Base-by-base conservation (phyloP, 2,329 filamentous ascomycete species). In the Phaeosphaeria sp. region DNA sequence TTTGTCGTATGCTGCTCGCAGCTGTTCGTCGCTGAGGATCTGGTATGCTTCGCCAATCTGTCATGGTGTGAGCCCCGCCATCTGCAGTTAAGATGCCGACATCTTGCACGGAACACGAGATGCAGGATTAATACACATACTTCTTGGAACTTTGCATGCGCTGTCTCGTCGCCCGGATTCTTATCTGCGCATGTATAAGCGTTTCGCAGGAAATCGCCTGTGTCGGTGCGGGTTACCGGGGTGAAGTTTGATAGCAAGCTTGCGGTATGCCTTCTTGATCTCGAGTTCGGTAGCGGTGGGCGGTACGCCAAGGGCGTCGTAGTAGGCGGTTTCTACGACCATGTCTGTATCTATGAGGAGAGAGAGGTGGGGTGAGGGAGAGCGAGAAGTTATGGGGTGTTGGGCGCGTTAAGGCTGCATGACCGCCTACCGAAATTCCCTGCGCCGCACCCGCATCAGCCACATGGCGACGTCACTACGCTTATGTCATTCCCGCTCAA, bases 251-350 rank as follows among this genome's bases (percentile, higher is more conserved):
- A 98, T 97, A 68, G 95, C 95, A 67, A 95, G 86, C 68, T 80
- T 97, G 76, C 93, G 88, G 80, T 97, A 97, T 25, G 93, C 93
- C 82, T 97, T 97, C 80, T 97, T 97, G 80, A 97, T 97, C 77
- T 97, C 93, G 50, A 97, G 86, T 77, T 94, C 91, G 40, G 91
- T 90, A 27, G 93, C 94, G 55, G 90, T 92, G 65, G 92, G 89
- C 80, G 89, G 83, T 72, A 97, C 93, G 74, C 91, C 91, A 40
- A 97, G 84, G 68, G 87, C 88, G 79, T 97, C 93, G 80, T 96
- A 96, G 80, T 96, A 96, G 68, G 87, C 82, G 57, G 92, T 96
- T 78, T 96, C 92, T 71, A 90, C 91, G 70, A 95, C 92, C 92
- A 96, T 96, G 53, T 45, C 57, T 61, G 51, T 55, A 51, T 22